phyloP scores from a whole-genome alignment of 352 stramenopile species.

The Globisporangium cystogenes region DNA sequence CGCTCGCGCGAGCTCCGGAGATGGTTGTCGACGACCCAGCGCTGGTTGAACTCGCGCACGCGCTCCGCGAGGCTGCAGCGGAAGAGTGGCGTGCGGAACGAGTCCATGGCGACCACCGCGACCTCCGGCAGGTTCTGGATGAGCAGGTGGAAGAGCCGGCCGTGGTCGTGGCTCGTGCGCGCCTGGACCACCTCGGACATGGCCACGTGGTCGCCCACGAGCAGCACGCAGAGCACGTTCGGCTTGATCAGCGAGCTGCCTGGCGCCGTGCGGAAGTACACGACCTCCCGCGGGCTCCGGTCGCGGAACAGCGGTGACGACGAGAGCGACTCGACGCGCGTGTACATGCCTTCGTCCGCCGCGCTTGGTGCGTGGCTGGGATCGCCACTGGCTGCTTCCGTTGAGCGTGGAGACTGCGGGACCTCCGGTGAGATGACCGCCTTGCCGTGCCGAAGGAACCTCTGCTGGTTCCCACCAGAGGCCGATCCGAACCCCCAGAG shows the following conservation, averaged over 20 bases:
- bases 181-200: constrained; percentile 38
- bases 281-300: constrained; percentile 51
- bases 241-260: constrained; percentile 53
- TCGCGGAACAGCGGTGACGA: constrained; percentile 46
- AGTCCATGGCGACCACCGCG: constrained; percentile 63
- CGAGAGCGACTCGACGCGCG: constrained; percentile 39
- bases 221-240: constrained; percentile 52
- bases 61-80: constrained; percentile 46
- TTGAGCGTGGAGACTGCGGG: neutral
- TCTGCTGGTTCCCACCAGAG: neutral
- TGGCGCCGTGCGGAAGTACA: constrained; percentile 65
- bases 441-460: neutral
- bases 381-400: neutral
- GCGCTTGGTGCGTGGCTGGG: neutral
- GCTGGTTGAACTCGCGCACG: constrained; percentile 57
- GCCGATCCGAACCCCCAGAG: neutral
- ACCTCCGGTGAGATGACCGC: constrained; percentile 7
- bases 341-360: constrained; percentile 33
- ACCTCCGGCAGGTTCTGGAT: constrained; percentile 60
- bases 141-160: constrained; percentile 70
- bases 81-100: constrained; percentile 64
- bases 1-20: constrained; percentile 38
- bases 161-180: constrained; percentile 44
- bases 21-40: constrained; percentile 49
- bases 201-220: constrained; percentile 56